Base-by-base conservation (phyloP, 2,329 filamentous ascomycete species). In the Verticillium nubilum region DNA sequence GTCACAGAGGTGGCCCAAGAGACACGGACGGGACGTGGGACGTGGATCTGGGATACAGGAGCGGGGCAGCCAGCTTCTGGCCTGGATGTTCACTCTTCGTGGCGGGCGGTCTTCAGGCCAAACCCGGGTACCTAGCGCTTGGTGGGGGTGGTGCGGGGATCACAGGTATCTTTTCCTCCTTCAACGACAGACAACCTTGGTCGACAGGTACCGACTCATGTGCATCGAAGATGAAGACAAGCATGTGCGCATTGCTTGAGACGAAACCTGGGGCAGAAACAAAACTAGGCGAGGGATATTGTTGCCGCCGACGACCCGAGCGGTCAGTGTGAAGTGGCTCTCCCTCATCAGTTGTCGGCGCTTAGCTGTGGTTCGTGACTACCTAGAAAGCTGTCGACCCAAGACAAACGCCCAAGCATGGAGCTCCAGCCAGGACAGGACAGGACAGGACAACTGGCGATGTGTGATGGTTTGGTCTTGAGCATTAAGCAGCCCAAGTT, bases 1-100 rank as follows among this genome's bases (percentile, higher is more conserved):
- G 61, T 63, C 61, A 63, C 61, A 58, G 28, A 60, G 60, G 57
- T 59, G 59, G 57, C 19, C 42, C 42, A 10, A 50, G 19, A 50
- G 42, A 50, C 42, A 50, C 57, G 54, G 52, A 47, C 60, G 52
- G 57, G 9, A 56, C 28, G 54, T 57, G 57, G 25, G 52, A 61
- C 54, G 29, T 42, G 33, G 23, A 57, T 52, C 50, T 58, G 19
- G 58, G 10, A 42, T 33, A 54, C 55, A 54, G 57, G 60, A 59
- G 57, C 50, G 31, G 58, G 52, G 54, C 58, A 58, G 33, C n/a
- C n/a, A n/a, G n/a, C n/a, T n/a, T n/a, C n/a, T n/a, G n/a, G n/a
- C n/a, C n/a, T n/a, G n/a, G n/a, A n/a, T n/a, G n/a, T n/a, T n/a
- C n/a, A n/a, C n/a, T n/a, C n/a, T n/a, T n/a, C n/a, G n/a, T n/a